Conservation (phyloP, 1,284 basidiomycete genomes). For the Heterobasidion irregulare region DNA sequence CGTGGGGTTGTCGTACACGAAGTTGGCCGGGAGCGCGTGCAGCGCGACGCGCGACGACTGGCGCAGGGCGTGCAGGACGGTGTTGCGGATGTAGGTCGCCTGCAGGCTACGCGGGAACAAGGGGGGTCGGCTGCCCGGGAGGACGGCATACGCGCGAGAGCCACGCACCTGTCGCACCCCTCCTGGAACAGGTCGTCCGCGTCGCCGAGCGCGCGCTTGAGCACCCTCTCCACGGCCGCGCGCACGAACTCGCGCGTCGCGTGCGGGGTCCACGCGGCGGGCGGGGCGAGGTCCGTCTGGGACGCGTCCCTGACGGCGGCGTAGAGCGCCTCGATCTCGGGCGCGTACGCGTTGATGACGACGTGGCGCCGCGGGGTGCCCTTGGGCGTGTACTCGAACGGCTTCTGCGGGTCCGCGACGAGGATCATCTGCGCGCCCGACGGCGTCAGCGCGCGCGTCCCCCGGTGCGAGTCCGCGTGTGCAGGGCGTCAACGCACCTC, state of each 20-base stretch:
- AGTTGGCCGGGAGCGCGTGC: conserved; percentile 5
- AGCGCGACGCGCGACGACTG: conserved; percentile 4
- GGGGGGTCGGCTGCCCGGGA: background rate
- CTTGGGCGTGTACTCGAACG: conserved; percentile 23
- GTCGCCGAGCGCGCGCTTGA: conserved; percentile 18
- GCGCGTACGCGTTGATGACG: conserved; percentile 18
- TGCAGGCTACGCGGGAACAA: conserved; percentile 16
- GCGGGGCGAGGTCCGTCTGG: conserved; percentile 14
- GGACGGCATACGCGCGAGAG: background rate
- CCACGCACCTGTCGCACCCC: conserved; percentile 35
- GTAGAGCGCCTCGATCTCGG: conserved; percentile 21
- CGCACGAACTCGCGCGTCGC: conserved; percentile 19
- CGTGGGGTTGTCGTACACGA: conserved; percentile 17
- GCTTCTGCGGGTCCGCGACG: conserved; percentile 18
- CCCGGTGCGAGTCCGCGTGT: background rate
- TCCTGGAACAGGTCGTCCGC: conserved; percentile 32
- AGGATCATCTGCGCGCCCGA: conserved; percentile 21
- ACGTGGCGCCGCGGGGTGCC: conserved; percentile 17
- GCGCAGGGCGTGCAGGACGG: conserved; percentile 17
- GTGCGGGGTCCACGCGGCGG: conserved; percentile 19
- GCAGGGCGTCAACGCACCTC: conserved; percentile 9
- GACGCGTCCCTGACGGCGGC: conserved; percentile 15
- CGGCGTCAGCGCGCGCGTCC: background rate
- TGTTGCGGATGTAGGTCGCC: conserved; percentile 26
- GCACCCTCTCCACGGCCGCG: conserved; percentile 18